These are phyloP conservation scores for Ogataea pignaliae DNA, from an alignment of 805 yeast species.

Conservation along the genomic window DNA sequence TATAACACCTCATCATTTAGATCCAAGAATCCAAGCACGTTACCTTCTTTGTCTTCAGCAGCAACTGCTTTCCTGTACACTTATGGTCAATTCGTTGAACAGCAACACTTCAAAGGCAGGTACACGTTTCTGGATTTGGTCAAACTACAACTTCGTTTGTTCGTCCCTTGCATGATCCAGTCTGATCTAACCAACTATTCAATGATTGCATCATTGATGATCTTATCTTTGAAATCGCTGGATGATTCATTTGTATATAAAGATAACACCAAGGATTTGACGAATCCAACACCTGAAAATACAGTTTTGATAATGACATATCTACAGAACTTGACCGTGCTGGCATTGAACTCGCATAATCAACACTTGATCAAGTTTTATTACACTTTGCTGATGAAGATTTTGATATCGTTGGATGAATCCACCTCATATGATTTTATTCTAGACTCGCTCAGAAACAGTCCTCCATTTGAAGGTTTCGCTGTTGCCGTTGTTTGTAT, in stretches of 20 bases:
- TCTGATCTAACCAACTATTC: slow-evolving; percentile 15
- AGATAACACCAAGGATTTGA: slow-evolving; percentile 1
- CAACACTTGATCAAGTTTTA: slow-evolving; percentile 29
- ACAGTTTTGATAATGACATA: slow-evolving; percentile 16
- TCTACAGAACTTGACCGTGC: slow-evolving; percentile 20
- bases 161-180: slow-evolving; percentile 35
- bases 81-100: slow-evolving; percentile 19
- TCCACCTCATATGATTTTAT: slow-evolving; percentile 54
- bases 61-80: slow-evolving; percentile 31
- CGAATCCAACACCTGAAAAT: slow-evolving; percentile 3
- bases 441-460: slow-evolving; percentile 55
- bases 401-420: slow-evolving; percentile 58
- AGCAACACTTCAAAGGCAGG: slow-evolving; percentile 5
- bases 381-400: slow-evolving; percentile 59
- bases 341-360: slow-evolving; percentile 15
- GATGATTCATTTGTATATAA: slow-evolving; percentile 5
- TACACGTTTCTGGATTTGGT: slow-evolving; percentile 29
- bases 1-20: slow-evolving; percentile 32
- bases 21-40: slow-evolving; percentile 8
- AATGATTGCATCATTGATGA: slow-evolving; percentile 17
- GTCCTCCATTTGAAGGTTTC: slow-evolving; percentile 57
- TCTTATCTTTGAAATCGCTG: slow-evolving; percentile 14
- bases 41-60: slow-evolving; percentile 24
- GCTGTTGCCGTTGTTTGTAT: slow-evolving; percentile 61
- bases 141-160: slow-evolving; percentile 36